Evolutionary conservation across 257 asterid genomes (phyloP).

Genomic region (Nicotiana noctiflora): DNA sequence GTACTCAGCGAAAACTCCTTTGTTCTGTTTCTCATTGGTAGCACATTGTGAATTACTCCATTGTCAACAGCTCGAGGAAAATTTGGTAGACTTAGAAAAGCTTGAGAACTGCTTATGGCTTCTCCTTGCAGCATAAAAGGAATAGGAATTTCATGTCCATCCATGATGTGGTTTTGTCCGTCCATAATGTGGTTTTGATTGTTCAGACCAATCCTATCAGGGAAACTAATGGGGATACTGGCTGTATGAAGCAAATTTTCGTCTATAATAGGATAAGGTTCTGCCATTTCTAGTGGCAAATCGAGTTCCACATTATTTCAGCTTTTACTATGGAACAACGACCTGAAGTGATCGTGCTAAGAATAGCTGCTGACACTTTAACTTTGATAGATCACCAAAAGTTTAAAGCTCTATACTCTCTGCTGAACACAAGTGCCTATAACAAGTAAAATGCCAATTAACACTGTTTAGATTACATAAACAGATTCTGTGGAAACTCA

Average conservation of each 20-base stretch:
- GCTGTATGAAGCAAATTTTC: constrained; percentile 25
- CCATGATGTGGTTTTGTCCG: constrained; percentile 24
- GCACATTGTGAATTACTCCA: constrained; percentile 20
- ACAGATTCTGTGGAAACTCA: neutral
- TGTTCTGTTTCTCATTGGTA: constrained; percentile 17
- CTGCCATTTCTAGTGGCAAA: constrained; percentile 26
- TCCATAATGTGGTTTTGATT: constrained; percentile 24
- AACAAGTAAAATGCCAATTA: neutral
- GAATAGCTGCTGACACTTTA: neutral
- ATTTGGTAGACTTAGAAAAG: constrained; percentile 9
- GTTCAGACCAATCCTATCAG: constrained; percentile 19
- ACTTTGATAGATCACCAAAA: neutral
- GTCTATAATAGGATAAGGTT: constrained; percentile 23
- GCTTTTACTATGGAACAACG: neutral
- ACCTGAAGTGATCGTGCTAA: neutral
- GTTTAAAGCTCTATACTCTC: neutral
- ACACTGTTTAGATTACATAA: neutral
- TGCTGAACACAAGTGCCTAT: neutral
- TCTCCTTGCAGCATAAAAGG: constrained; percentile 33
- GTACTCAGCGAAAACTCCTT: constrained; percentile 19
- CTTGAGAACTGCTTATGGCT: constrained; percentile 24
- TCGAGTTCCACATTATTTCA: constrained; percentile 10
- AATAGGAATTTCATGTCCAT: constrained; percentile 31
- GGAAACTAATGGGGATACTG: constrained; percentile 15
- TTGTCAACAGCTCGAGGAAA: constrained; percentile 8